Conservation (phyloP, 2,329 filamentous ascomycete species). For the Calycina marina region DNA sequence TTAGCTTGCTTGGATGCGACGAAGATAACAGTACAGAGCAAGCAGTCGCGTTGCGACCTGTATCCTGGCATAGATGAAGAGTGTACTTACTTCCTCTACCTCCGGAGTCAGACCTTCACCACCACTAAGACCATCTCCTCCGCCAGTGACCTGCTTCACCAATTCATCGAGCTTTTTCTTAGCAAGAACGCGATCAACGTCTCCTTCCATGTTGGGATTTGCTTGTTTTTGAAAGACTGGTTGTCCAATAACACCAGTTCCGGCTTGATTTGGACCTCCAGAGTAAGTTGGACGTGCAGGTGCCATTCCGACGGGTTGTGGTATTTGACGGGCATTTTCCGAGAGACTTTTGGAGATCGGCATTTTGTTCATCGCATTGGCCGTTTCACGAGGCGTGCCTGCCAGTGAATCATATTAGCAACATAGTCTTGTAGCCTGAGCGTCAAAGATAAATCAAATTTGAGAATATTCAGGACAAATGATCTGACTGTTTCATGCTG, state of each 20-base stretch:
- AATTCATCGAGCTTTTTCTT: slow-evolving; percentile 97
- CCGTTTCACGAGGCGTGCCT: slow-evolving; percentile 14
- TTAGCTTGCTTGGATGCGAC: too few relatives aligned
- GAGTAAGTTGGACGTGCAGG: slow-evolving; percentile 68
- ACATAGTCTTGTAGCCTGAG: too few relatives aligned
- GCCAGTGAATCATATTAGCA: too few relatives aligned
- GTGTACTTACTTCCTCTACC: slow-evolving; percentile 69
- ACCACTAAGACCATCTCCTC: slow-evolving; percentile 55
- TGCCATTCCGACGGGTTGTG: slow-evolving; percentile 60
- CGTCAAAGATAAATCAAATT: too few relatives aligned
- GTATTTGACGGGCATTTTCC: slow-evolving; percentile 50
- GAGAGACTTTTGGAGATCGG: slow-evolving; percentile 52
- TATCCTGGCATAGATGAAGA: slow-evolving; percentile 5
- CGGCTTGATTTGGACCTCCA: slow-evolving; percentile 58
- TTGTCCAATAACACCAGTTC: slow-evolving; percentile 74
- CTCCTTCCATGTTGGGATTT: slow-evolving; percentile 74
- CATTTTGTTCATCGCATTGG: slow-evolving; percentile 19
- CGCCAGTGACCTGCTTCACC: slow-evolving; percentile 83
- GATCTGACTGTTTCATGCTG: too few relatives aligned
- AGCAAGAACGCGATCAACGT: slow-evolving; percentile 84
- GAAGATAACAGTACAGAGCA: too few relatives aligned
- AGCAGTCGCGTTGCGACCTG: too few relatives aligned
- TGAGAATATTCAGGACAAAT: too few relatives aligned
- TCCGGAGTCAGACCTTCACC: slow-evolving; percentile 74
- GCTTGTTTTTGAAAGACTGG: slow-evolving; percentile 73